A percentile compares a stretch with the other conserved stretches of the same genome.
Conservation (phyloP, 768 basidiomycete genomes). For the Termitomyces sp. region DNA sequence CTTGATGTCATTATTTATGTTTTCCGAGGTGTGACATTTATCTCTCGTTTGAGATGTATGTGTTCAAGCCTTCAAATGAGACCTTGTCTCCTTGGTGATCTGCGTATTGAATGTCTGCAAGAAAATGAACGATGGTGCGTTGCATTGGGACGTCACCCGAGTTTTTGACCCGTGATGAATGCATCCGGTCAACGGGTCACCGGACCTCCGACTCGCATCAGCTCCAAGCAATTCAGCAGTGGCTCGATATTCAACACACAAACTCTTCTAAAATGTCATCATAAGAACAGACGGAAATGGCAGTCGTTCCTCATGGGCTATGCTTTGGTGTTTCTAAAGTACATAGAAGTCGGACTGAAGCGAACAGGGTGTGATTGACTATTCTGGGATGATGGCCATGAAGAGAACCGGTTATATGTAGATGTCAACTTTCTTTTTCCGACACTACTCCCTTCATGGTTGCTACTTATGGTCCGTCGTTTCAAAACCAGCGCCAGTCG, state of each 20-base stretch:
- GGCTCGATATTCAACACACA: no score
- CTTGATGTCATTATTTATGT: no score
- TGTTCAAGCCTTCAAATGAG: no score
- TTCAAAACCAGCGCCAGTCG: slow-evolving; percentile 33
- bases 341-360: background rate
- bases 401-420: slow-evolving; percentile 4
- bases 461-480: slow-evolving; percentile 32
- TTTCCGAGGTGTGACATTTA: no score
- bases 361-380: background rate
- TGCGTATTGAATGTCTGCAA: background rate
- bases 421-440: slow-evolving; percentile 1
- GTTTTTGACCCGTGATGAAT: background rate
- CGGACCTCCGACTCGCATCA: background rate
- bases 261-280: background rate
- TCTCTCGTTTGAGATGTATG: no score
- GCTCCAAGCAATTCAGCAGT: no score
- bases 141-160: background rate
- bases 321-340: background rate
- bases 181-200: background rate
- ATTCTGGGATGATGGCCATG: slow-evolving; percentile 9
- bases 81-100: no score
- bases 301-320: background rate
- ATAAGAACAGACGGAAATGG: background rate
- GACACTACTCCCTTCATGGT: slow-evolving; percentile 4
- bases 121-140: background rate